phyloP scores from a whole-genome alignment of 805 yeast genomes.

The Metschnikowia amazonensis region DNA sequence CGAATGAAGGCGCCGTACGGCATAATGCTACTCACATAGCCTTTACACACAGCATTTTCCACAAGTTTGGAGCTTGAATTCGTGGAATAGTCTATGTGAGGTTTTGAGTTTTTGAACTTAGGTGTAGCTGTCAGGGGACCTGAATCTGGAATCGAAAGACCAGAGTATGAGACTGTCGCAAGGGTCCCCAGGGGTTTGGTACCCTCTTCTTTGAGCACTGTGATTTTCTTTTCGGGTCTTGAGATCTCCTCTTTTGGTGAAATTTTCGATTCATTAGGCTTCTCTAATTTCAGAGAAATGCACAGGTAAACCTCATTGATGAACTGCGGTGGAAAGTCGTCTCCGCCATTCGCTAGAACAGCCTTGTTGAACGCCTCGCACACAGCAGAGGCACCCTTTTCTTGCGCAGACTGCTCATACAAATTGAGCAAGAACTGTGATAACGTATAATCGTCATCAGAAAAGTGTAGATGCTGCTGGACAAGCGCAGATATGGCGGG shows the following conservation, averaged over 20 bases:
- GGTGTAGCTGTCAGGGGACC: background rate
- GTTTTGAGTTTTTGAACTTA: too few species aligned
- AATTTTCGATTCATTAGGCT: too few species aligned
- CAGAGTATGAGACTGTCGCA: background rate
- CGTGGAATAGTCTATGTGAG: background rate
- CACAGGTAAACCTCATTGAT: slow-evolving; percentile 20
- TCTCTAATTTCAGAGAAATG: slow-evolving; percentile 5
- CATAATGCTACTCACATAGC: slow-evolving; percentile 56
- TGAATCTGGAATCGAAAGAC: slow-evolving; percentile 1
- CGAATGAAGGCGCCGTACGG: slow-evolving; percentile 77
- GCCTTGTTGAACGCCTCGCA: slow-evolving; percentile 13
- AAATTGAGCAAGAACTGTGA: slow-evolving; percentile 28
- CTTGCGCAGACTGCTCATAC: slow-evolving; percentile 19
- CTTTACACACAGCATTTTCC: slow-evolving; percentile 46
- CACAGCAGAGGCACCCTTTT: slow-evolving; percentile 5
- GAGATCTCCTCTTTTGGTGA: background rate
- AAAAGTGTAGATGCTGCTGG: slow-evolving; percentile 11
- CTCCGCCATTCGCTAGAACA: slow-evolving; percentile 38
- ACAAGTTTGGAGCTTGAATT: background rate
- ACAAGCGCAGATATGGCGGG: slow-evolving; percentile 9
- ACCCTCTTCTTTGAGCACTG: background rate
- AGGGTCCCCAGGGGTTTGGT: too few species aligned
- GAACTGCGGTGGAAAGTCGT: slow-evolving; percentile 35
- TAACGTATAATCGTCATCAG: slow-evolving; percentile 21
- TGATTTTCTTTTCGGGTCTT: too few species aligned